A percentile compares a stretch with the other conserved stretches of the same genome.
Evolutionary conservation across 1,139 yeast genomes (phyloP).

Genomic region (Candida tetrigidarum): DNA sequence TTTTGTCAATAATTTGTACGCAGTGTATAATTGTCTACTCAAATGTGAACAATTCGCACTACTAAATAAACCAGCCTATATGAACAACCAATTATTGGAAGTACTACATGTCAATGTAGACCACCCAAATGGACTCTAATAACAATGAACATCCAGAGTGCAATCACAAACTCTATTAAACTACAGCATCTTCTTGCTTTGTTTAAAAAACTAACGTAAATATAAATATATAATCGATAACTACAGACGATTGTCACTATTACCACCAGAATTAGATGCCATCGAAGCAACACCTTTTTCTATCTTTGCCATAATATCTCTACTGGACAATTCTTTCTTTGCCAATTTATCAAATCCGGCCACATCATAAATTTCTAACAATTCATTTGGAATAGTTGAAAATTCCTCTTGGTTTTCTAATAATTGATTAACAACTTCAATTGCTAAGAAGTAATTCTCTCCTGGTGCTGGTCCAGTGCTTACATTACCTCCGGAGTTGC

Average conservation of each 20-base stretch:
- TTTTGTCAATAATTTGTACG: background rate
- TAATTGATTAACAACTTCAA: constrained; percentile 86
- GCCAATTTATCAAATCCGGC: constrained; percentile 32
- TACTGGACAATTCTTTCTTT: constrained; percentile 28
- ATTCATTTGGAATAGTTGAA: constrained; percentile 71
- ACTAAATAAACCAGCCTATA: too few species aligned
- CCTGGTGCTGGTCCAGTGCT: constrained; percentile 37
- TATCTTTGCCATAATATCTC: constrained; percentile 41
- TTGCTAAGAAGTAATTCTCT: constrained; percentile 85
- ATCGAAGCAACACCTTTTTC: constrained; percentile 24
- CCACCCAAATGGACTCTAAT: too few species aligned
- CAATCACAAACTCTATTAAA: too few species aligned
- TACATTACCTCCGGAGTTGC: constrained; percentile 26
- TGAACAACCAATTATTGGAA: too few species aligned
- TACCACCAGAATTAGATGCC: constrained; percentile 3
- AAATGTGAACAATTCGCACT: too few species aligned
- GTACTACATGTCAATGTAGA: too few species aligned
- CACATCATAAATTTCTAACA: constrained; percentile 40
- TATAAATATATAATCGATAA: background rate
- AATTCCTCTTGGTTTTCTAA: constrained; percentile 85
- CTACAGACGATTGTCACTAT: background rate
- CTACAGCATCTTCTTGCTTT: background rate
- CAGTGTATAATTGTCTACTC: too few species aligned
- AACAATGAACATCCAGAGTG: too few species aligned
- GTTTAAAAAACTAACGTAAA: background rate